phyloP scores from a whole-genome alignment of 257 asterid genomes.

The Solanum etuberosum region DNA sequence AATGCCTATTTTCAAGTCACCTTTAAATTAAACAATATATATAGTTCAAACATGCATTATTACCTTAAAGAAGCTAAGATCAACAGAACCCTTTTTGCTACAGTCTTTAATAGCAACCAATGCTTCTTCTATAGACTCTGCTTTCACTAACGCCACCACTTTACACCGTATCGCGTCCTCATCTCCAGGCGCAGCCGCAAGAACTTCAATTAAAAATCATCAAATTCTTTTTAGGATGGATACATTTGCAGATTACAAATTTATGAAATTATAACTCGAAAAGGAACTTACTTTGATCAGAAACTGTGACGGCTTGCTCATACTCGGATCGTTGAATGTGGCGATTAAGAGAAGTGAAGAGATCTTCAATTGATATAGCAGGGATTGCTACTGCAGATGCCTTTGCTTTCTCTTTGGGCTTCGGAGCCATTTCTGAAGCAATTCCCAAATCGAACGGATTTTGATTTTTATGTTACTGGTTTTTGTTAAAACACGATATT shows the following conservation, averaged over 20 bases:
- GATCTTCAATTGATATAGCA: not conserved
- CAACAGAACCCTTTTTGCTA: not conserved
- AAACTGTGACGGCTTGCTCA: not conserved
- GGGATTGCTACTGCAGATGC: not conserved
- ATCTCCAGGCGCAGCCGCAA: not conserved
- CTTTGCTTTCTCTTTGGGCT: not conserved
- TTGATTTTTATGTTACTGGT: not conserved
- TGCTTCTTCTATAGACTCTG: not conserved
- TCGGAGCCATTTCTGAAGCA: not conserved
- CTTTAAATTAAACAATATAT: too few relatives aligned
- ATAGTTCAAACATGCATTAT: not conserved
- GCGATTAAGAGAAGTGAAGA: not conserved
- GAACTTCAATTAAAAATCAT: not conserved
- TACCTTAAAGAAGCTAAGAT: not conserved
- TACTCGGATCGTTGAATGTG: not conserved
- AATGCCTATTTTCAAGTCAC: too few relatives aligned
- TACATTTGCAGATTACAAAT: not conserved
- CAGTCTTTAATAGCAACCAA: not conserved
- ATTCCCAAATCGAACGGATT: slow-evolving; percentile 4
- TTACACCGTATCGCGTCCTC: not conserved
- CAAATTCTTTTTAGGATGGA: not conserved
- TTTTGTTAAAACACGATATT: not conserved
- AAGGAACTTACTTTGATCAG: not conserved
- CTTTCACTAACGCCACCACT: not conserved
- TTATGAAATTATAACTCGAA: not conserved